These are phyloP conservation scores for Mortierella polycephala DNA, from an alignment of 371 early-diverging fungal genomes.

Conservation along the genomic window DNA sequence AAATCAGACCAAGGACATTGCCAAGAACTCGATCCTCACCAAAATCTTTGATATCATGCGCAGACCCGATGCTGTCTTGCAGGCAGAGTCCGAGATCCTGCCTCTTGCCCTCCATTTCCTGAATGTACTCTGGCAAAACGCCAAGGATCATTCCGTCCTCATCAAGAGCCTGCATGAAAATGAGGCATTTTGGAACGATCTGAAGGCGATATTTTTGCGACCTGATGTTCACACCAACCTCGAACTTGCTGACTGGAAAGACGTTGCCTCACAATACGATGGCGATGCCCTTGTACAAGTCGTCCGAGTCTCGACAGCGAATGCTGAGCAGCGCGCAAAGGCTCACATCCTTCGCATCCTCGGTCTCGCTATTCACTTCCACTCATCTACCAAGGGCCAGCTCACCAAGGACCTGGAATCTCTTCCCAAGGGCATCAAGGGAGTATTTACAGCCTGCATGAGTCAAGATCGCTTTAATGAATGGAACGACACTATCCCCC, in stretches of 20 bases:
- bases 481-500: conserved; percentile 47
- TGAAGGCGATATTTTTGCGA: conserved; percentile 18
- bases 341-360: conserved; percentile 44
- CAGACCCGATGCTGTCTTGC: conserved; percentile 8
- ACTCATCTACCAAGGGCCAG: conserved; percentile 12
- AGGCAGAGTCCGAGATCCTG: conserved; percentile 25
- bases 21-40: conserved; percentile 33
- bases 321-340: conserved; percentile 36
- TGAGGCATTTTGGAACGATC: conserved; percentile 39
- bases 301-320: conserved; percentile 15
- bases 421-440: conserved; percentile 39
- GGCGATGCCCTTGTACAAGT: conserved; percentile 24
- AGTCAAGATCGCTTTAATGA: conserved; percentile 19
- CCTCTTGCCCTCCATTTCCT: conserved; percentile 45
- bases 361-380: conserved; percentile 42
- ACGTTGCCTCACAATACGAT: conserved; percentile 18
- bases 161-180: conserved; percentile 38
- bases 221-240: conserved; percentile 28
- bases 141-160: conserved; percentile 41
- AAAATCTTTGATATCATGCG: conserved; percentile 39
- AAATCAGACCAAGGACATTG: conserved; percentile 28
- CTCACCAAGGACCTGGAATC: conserved; percentile 14
- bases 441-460: conserved; percentile 19
- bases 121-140: conserved; percentile 44
- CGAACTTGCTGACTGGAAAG: conserved; percentile 25